Evolutionary conservation across 148 eudicot species (phyloP), one percentile per base, ranked within the genome.

Genomic region (Vaccinium myrtillus): DNA sequence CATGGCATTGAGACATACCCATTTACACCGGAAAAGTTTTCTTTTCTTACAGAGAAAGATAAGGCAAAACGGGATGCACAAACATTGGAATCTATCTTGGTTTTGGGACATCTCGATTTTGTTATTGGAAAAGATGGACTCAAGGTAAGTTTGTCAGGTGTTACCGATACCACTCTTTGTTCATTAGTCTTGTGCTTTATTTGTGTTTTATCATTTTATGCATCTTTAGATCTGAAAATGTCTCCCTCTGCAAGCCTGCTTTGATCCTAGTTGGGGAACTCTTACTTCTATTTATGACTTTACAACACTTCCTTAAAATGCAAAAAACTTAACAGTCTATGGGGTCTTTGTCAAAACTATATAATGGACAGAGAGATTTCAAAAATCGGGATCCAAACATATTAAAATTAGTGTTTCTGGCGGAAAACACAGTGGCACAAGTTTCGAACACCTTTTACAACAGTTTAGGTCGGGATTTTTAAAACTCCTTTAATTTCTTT

Each of bases 1-100:
- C 90, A 91, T 84, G 98, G 96, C 8, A 53, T 75, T 48, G 70
- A 82, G 32, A 94, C 92, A 8, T 94, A 89, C 83, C 98, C 98
- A 36, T 94, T 93, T 83, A 93, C 94, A 18, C 91, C 93, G 16
- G 91, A 92, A 83, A 94, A 85, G 86, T 88, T 93, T 80, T 32
- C 87, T 56, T 92, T 91, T 91, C 96, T 94, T 63, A 91, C 89
- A 51, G 90, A 93, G 82, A 86, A 90, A 32, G 94, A 90, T 54
- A 92, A 87, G 82, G 92, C 89, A 14, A 89, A 86, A 81, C 53
- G 63, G 88, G 85, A 86, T 77, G 53, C 86, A 77, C 15, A 82
- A 82, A 50, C 88, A 69, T 49, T 89, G 85, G 95, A 94, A 84
- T 94, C 98, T 9, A 81, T 94, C 67, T 89, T 95, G 83, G 94